phyloP scores from a whole-genome alignment of 306 rosid species.

The Medicago arabica region DNA sequence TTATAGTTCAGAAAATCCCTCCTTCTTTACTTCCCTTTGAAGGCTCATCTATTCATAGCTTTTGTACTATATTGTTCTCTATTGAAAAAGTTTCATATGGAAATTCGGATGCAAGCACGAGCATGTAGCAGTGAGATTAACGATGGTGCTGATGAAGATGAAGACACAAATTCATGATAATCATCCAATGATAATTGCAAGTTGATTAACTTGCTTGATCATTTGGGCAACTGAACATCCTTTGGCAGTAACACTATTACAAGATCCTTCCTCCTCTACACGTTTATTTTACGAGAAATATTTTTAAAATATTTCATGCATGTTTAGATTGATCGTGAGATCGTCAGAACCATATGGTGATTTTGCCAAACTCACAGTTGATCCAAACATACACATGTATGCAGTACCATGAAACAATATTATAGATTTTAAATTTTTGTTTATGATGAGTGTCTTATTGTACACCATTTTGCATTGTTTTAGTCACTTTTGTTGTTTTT shows the following conservation, averaged over 20 bases:
- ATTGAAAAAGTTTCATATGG: constrained; percentile 20
- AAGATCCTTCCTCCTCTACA: constrained; percentile 26
- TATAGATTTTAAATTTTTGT: not conserved
- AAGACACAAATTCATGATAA: not conserved
- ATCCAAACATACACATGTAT: not conserved
- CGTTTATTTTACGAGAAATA: constrained; percentile 12
- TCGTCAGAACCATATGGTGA: no score
- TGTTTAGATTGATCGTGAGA: no score
- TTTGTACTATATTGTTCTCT: not conserved
- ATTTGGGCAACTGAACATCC: constrained; percentile 78
- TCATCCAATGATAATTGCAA: constrained; percentile 43
- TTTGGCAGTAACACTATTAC: constrained; percentile 61
- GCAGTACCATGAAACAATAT: constrained; percentile 19
- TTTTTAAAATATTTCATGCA: constrained; percentile 4
- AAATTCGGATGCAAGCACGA: constrained; percentile 35
- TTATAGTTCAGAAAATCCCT: constrained; percentile 43
- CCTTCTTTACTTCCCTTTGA: constrained; percentile 44
- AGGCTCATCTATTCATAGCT: constrained; percentile 25
- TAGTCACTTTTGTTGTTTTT: constrained; percentile 4
- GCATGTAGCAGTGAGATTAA: constrained; percentile 33
- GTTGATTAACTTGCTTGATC: constrained; percentile 52
- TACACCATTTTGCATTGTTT: constrained; percentile 20
- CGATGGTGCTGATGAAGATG: constrained; percentile 44
- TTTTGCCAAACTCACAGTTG: no score
- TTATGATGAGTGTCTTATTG: not conserved